Percentiles rank a stretch among this genome's conserved stretches.
phyloP scores from a whole-genome alignment of 2,329 filamentous ascomycete species.

The Hypoxylon sp. region DNA sequence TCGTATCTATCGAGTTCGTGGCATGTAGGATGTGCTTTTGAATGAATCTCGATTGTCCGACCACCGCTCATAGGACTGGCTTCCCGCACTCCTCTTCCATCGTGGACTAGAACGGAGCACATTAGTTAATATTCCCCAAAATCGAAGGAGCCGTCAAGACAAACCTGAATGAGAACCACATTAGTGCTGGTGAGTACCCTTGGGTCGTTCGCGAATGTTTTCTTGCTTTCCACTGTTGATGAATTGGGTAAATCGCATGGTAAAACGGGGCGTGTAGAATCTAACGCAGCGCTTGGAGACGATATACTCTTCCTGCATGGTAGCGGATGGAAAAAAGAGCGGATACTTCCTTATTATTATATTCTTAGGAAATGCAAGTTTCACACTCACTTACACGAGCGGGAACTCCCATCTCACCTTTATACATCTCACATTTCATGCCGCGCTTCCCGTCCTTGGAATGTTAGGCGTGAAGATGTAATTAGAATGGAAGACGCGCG shows the following conservation, averaged over 20 bases:
- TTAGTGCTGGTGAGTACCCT: slow-evolving; percentile 37
- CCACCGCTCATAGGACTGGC: slow-evolving; percentile 31
- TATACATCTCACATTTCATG: slow-evolving; percentile 26
- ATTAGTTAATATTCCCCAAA: slow-evolving; percentile 15
- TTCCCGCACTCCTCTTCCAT: slow-evolving; percentile 18
- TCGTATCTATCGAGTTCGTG: slow-evolving; percentile 32
- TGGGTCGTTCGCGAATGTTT: slow-evolving; percentile 42
- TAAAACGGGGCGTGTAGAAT: slow-evolving; percentile 27
- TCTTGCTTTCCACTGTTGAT: slow-evolving; percentile 46
- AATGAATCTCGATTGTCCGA: slow-evolving; percentile 30
- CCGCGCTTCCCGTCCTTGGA: neutral
- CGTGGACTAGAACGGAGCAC: slow-evolving; percentile 17
- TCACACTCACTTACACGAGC: neutral
- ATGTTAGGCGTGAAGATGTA: slow-evolving; percentile 5
- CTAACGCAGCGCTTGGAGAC: slow-evolving; percentile 34
- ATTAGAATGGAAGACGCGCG: slow-evolving; percentile 10
- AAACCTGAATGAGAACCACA: slow-evolving; percentile 30
- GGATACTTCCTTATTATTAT: slow-evolving; percentile 1
- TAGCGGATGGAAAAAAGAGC: neutral
- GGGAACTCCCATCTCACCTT: slow-evolving; percentile 13
- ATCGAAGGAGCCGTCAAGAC: neutral
- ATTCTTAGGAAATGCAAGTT: neutral
- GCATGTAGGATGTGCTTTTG: slow-evolving; percentile 36
- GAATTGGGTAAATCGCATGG: slow-evolving; percentile 45
- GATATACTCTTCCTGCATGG: slow-evolving; percentile 44